Conservation (phyloP, 1,284 basidiomycete genomes). For the Leccinum griseonigrum region DNA sequence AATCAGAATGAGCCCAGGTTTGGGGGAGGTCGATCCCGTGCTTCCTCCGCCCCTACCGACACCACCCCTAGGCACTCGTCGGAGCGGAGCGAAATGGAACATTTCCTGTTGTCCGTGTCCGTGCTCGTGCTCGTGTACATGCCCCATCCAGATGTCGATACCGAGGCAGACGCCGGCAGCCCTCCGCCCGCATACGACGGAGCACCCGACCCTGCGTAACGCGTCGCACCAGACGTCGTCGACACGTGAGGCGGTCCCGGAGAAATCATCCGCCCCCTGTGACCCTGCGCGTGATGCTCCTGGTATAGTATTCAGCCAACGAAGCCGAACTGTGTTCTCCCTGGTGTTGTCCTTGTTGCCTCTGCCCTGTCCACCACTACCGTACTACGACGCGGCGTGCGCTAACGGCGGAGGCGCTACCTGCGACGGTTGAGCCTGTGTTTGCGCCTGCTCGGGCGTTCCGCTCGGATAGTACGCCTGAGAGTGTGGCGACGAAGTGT, state of each 20-base stretch:
- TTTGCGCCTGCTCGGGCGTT: slow-evolving; percentile 3
- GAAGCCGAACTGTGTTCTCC: slow-evolving; percentile 11
- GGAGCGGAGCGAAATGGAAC: slow-evolving; percentile 60
- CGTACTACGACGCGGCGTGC: slow-evolving; percentile 23
- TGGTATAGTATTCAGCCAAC: slow-evolving; percentile 26
- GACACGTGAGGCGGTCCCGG: slow-evolving; percentile 17
- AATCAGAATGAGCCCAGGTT: no score
- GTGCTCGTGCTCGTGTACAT: slow-evolving; percentile 8
- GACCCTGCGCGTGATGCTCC: slow-evolving; percentile 13
- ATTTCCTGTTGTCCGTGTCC: slow-evolving; percentile 33
- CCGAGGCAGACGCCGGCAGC: slow-evolving; percentile 1
- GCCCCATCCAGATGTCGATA: slow-evolving; percentile 15
- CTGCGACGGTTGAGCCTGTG: slow-evolving; percentile 16
- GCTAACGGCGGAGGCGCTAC: slow-evolving; percentile 19
- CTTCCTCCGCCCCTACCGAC: slow-evolving; percentile 5
- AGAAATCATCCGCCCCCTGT: slow-evolving; percentile 22
- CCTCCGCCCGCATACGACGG: slow-evolving; percentile 12
- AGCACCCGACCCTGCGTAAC: slow-evolving; percentile 13
- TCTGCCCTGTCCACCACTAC: slow-evolving; percentile 11
- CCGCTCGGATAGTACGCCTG: slow-evolving; percentile 24
- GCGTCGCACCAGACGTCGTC: slow-evolving; percentile 9
- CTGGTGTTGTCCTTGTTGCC: slow-evolving; percentile 5
- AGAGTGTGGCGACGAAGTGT: slow-evolving; percentile 20
- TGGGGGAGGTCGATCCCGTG: slow-evolving; percentile 12
- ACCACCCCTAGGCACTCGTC: slow-evolving; percentile 18